A percentile compares a stretch with the other conserved stretches of the same genome.
These are phyloP conservation scores for Eutypa lata DNA, from an alignment of 2,329 filamentous ascomycete genomes.

Conservation along the genomic window DNA sequence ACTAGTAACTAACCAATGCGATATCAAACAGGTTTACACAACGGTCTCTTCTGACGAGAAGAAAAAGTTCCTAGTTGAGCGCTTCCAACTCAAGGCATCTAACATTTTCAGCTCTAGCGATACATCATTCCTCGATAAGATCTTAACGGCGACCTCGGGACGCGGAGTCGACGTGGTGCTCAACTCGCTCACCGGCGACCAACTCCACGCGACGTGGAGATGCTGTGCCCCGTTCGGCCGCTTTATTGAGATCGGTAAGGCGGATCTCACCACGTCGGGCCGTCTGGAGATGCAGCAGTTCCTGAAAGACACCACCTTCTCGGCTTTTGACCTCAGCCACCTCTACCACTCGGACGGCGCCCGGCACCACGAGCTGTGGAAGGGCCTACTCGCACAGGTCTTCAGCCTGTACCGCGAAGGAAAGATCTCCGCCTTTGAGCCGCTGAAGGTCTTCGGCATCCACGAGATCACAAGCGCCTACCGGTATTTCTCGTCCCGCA, in stretches of 20 bases:
- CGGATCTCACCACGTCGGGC: slow-evolving; percentile 30
- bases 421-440: not conserved
- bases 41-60: not conserved
- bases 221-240: no score
- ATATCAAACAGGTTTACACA: not conserved
- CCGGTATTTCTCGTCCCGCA: slow-evolving; percentile 1
- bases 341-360: slow-evolving; percentile 2
- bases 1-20: no score
- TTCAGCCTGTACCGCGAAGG: slow-evolving; percentile 1
- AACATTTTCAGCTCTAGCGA: slow-evolving; percentile 32
- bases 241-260: no score
- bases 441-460: slow-evolving; percentile 2
- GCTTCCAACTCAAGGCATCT: slow-evolving; percentile 19
- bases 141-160: slow-evolving; percentile 15
- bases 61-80: slow-evolving; percentile 16
- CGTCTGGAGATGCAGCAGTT: slow-evolving; percentile 36
- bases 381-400: not conserved
- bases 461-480: slow-evolving; percentile 1
- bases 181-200: no score
- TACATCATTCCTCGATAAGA: slow-evolving; percentile 22
- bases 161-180: slow-evolving; percentile 17
- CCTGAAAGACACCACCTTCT: slow-evolving; percentile 35
- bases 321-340: slow-evolving; percentile 32
- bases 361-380: not conserved
- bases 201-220: no score